phyloP scores from a whole-genome alignment of 2,329 filamentous ascomycete species.

The Ambrosiella xylebori region DNA sequence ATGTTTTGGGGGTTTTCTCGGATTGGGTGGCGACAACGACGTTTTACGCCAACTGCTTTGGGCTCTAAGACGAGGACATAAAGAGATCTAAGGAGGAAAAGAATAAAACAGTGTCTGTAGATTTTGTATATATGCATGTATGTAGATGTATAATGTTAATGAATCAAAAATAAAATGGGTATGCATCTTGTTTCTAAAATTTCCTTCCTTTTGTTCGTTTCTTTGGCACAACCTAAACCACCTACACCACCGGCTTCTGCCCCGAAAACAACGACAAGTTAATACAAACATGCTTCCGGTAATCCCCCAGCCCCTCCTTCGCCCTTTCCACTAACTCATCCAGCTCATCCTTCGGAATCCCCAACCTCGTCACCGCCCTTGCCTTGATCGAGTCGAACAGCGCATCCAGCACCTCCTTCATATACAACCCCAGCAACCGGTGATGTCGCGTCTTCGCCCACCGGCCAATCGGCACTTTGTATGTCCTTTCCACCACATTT shows the following conservation, averaged over 20 bases:
- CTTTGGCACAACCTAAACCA: background rate
- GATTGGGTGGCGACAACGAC: slow-evolving; percentile 55
- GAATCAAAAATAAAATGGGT: background rate
- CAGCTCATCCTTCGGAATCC: slow-evolving; percentile 18
- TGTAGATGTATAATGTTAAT: background rate
- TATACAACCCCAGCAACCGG: slow-evolving; percentile 27
- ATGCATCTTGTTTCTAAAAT: background rate
- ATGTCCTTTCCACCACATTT: slow-evolving; percentile 22
- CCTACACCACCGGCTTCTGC: slow-evolving; percentile 21
- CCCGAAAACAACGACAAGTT: slow-evolving; percentile 27
- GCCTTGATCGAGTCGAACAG: slow-evolving; percentile 25
- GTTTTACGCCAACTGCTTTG: slow-evolving; percentile 57
- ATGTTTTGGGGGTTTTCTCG: slow-evolving; percentile 44
- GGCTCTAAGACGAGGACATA: slow-evolving; percentile 15
- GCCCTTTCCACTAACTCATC: slow-evolving; percentile 17
- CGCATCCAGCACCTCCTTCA: slow-evolving; percentile 26
- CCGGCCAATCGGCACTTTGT: slow-evolving; percentile 28
- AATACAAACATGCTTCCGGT: slow-evolving; percentile 26
- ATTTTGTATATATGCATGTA: background rate
- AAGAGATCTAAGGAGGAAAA: background rate
- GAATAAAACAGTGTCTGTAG: background rate
- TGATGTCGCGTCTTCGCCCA: slow-evolving; percentile 22
- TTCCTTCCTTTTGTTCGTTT: background rate
- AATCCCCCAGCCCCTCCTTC: slow-evolving; percentile 21
- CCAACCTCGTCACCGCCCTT: slow-evolving; percentile 24